Evolutionary conservation across 257 asterid species (phyloP), one percentile per base, ranked within the genome.

Genomic region (Gentiana macrophylla): DNA sequence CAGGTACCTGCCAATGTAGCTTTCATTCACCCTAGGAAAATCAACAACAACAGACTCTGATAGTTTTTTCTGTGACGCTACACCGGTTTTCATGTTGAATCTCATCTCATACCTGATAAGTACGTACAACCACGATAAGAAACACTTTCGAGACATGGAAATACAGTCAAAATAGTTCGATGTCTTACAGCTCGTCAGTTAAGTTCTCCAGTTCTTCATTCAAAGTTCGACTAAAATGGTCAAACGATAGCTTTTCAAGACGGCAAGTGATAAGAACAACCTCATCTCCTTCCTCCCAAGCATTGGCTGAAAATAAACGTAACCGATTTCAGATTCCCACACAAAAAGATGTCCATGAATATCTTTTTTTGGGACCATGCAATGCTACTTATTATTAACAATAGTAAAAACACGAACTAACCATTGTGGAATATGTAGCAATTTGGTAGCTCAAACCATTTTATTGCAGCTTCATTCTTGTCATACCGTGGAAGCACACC

Each of bases 381-480:
- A 24, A 0, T 24, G 24, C 24, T 24, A 24, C 24, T 24, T 24
- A 24, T 24, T 24, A 24, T 24, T 24, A 24, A 24, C 24, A 24
- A 24, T 24, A 24, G 24, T 24, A 24, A 24, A 24, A 24, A 24
- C 24, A 36, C 12, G 49, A 60, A 53, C 65, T 49, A 35, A 24
- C 24, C 24, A 24, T 24, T 24, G 24, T 24, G 24, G 24, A 24
- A 24, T 24, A 24, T 24, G 24, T 52, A 83, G 85, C 97, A 89
- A 55, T 77, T 89, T 63, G 97, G 95, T 72, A 89, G 95, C 80
- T 89, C 95, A 60, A 89, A 89, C 97, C 97, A 89, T 79, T 73
- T 83, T 68, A 89, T 83, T 62, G 75, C 71, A 61, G 62, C 55
- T 67, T 89, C 97, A 70, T 70, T 86, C 64, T 77, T 86, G 24